Base-by-base conservation (phyloP, 352 stramenopile genomes). In the Nothophytophthora sp. region DNA sequence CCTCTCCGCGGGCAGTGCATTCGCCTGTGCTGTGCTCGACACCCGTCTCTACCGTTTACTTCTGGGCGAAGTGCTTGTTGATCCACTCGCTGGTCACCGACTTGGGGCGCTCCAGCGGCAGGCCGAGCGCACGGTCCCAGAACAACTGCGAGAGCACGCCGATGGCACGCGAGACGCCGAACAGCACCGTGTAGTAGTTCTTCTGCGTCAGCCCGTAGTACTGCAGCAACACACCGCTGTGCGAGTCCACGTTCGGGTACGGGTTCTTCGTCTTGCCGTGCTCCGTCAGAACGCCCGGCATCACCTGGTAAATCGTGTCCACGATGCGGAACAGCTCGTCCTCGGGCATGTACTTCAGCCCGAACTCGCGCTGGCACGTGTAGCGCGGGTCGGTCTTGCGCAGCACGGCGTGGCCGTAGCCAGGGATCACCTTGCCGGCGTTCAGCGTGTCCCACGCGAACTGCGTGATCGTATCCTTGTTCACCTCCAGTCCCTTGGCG, bases 161-260 rank as follows among this genome's bases (percentile, higher is more conserved):
- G 35, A 99, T 98, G 22, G 95, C 96, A 52, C 97, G 90, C 57
- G 92, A 99, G 3, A 99, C 97, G 68, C 97, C 97, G 70, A 99
- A 99, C 60, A 99, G 90, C 34, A 99, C 97, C 29, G 97, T 99
- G 94, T 99, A 99, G 81, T 99, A 99, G 77, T 99, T 96, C 86
- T 98, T 98, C 85, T 99, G 92, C 44, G 95, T 99, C 73, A 99
- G 91, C 62, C 95, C 96, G 82, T 99, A 99, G 84, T 99, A 96
- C 90, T 98, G 98, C 24, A 99, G 84, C 60, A 99, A 83, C 64
- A 99, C 96, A 57, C 97, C 97, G 18, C 79, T 97, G 86, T 99
- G 97, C 45, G 90, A 98, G 84, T 99, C 97, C 46, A 99, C 97
- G 81, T 99, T 99, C 49, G 97, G 97, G 80, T 98, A 99, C 42